phyloP scores from a whole-genome alignment of 345 rosid genomes.

The Eucalyptus brandiana region DNA sequence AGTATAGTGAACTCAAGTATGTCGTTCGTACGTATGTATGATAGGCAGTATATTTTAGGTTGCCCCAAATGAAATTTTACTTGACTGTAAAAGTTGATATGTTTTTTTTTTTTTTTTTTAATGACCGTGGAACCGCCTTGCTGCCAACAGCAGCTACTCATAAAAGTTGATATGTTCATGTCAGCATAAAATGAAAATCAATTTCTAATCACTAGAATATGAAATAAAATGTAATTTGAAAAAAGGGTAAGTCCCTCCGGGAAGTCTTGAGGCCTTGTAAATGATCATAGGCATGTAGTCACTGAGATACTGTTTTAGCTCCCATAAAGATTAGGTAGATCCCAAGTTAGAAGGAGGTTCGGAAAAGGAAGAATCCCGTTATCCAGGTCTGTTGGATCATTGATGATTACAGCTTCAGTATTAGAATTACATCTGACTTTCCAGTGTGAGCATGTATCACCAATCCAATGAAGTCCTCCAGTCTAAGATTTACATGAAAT shows the following conservation, averaged over 20 bases:
- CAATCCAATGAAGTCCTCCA: background rate
- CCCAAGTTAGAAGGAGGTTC: background rate
- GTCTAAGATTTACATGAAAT: background rate
- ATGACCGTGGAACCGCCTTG: no score
- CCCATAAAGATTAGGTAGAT: background rate
- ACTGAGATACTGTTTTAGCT: background rate
- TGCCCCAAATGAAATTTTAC: background rate
- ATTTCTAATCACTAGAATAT: background rate
- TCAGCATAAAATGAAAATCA: background rate
- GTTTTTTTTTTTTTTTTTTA: background rate
- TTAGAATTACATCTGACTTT: background rate
- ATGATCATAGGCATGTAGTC: background rate
- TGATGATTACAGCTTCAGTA: background rate
- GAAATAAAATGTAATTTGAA: background rate
- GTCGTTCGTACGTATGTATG: no score
- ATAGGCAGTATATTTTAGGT: background rate
- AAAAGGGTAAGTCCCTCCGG: background rate
- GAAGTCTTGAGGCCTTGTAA: background rate
- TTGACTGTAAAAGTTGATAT: background rate
- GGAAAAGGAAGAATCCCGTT: background rate
- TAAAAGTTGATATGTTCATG: background rate
- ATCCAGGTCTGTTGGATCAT: background rate
- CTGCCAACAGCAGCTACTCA: no score
- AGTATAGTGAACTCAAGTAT: no score
- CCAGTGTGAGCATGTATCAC: background rate